Evolutionary conservation across 2,329 filamentous ascomycete genomes (phyloP), one percentile per base, ranked within the genome.

Genomic region (Trichocomaceae sp.): DNA sequence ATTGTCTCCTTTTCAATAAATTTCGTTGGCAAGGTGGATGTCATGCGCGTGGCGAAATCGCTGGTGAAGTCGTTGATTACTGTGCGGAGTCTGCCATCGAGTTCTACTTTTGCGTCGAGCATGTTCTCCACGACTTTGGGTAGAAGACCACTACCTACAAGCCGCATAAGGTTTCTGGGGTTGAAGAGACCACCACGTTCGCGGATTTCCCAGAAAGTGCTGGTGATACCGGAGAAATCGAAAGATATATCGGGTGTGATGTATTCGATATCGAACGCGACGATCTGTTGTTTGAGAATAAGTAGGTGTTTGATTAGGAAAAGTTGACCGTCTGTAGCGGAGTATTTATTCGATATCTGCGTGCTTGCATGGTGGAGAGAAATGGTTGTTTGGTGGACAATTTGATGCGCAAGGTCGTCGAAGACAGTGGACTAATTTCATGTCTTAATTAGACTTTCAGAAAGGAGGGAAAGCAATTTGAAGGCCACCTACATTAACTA

Each of bases 231-330:
- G n/a, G 82, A 83, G 66, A 86, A 85, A 69, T 86, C 83, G 66
- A 86, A 79, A 13, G 79, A 79, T 47, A 86, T 75, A 58, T 86
- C 83, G 3, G 83, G 83, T 2, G 81, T 80, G 19, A 85, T 81
- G 63, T 81, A 86, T 66, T 86, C 91, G 61, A 99, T 96, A 73
- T 99, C 93, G 58, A 99, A 90, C 9, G 91, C 91, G 23, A 99
- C 85, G 50, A 99, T 87, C 68, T 96, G 89, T 67, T 96, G 95
- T 72, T 97, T 97, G 50, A 99, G 82, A 49, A 96, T 86, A 49
- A 99, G 85, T 1, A 99, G 80, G 68, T 99, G 96, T 63, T 92
- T 93, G 63, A 99, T 86, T 65, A 96, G 85, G 72, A 99, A 99
- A 4, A 99, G 80, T 62, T 96, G 88, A 0, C 87, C 82, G 67